Evolutionary conservation across 306 rosid species (phyloP), one percentile per base, ranked within the genome.

Genomic region (Pyrus bretschneideri): DNA sequence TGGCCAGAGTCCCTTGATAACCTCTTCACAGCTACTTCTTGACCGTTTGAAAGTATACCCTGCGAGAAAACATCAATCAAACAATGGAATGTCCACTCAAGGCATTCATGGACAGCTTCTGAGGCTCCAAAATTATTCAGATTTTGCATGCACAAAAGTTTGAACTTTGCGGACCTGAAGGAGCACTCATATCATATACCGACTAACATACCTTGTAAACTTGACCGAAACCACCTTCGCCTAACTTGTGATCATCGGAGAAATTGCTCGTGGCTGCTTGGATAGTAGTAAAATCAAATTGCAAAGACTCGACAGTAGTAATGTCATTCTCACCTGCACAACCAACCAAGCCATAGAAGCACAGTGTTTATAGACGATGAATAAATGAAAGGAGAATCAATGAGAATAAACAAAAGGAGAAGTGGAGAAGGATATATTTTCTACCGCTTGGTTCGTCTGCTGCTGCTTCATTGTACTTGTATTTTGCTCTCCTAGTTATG

Each of bases 11-110:
- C 65, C 33, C n/a, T 66, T 13, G 82, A 80, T 44, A 89, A 86
- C 81, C 93, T 87, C 68, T 91, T 89, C 67, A 91, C 93, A 33
- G 97, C 97, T 44, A 91, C 72, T 46, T 81, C 80, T 83, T 81
- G 83, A 31, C 87, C 87, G 79, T 82, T 30, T 0, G 83, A 14
- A 54, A 87, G 87, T 23, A 29, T 57, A 17, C 94, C 97, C 94
- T 87, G 74, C 19, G 0, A 77, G 52, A 74, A 30, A 29, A 30
- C 11, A 0, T 30, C 40, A 63, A 63, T 30, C 68, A 63, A 30
- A n/a, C 68, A 6, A 30, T 7, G 40, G 11, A 17, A 63, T 30
- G 67, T 6, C 40, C 15, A 2, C 54, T 14, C 54, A 14, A 4
- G 54, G 54, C 54, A 49, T 49, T 49, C 19, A 49, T 49, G 54